phyloP scores from a whole-genome alignment of 2,329 filamentous ascomycete species.

The Fusarium brevicatenulatum region DNA sequence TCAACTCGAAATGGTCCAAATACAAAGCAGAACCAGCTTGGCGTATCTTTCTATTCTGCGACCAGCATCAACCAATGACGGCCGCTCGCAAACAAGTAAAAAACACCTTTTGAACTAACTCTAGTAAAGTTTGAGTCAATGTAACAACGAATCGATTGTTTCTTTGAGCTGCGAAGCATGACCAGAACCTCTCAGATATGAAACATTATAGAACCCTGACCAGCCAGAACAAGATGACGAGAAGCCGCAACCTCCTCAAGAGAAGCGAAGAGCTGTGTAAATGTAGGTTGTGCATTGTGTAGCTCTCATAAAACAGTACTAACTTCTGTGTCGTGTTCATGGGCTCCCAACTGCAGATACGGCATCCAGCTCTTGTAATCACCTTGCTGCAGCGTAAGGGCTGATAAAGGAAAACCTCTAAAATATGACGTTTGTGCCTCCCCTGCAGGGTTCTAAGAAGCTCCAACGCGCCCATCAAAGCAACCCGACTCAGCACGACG shows the following conservation, averaged over 20 bases:
- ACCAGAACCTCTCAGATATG: neutral
- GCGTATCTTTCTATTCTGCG: neutral
- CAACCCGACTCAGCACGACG: neutral
- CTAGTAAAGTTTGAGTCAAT: neutral
- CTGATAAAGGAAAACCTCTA: accelerated
- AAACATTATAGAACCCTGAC: neutral
- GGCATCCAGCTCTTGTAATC: neutral
- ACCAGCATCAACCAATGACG: neutral
- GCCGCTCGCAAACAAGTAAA: neutral
- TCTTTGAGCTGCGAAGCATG: neutral
- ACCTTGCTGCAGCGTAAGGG: neutral
- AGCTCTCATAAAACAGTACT: neutral
- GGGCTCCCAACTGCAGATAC: neutral
- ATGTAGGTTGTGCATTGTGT: neutral
- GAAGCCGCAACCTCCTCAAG: neutral
- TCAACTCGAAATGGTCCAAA: neutral
- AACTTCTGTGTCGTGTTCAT: neutral
- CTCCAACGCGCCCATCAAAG: neutral
- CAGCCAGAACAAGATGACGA: neutral
- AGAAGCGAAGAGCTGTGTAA: neutral
- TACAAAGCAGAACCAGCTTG: neutral
- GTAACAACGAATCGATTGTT: neutral
- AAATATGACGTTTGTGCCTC: neutral
- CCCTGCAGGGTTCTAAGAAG: neutral
- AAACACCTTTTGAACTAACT: too few species aligned